A percentile compares a stretch with the other conserved stretches of the same genome.
Evolutionary conservation across 805 yeast genomes (phyloP).

Genomic region (Saturnispora bothae): DNA sequence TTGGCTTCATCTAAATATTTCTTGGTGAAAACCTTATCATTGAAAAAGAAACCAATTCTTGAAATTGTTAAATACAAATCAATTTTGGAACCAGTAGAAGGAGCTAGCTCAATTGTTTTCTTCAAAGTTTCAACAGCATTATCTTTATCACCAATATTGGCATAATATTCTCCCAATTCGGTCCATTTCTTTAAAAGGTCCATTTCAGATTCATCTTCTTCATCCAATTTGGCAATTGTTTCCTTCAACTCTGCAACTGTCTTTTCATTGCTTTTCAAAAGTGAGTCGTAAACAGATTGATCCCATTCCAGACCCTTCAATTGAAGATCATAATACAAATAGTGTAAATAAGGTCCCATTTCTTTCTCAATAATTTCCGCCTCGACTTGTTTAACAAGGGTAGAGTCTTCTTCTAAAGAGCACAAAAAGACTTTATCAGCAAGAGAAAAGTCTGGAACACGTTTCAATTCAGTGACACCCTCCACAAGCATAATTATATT

Average conservation of each 20-base stretch:
- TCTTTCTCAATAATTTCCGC: constrained; percentile 46
- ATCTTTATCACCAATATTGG: constrained; percentile 69
- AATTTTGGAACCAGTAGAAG: constrained; percentile 82
- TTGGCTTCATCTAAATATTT: constrained; percentile 67
- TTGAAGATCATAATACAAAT: constrained; percentile 41
- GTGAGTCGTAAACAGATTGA: constrained; percentile 38
- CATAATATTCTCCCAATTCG: constrained; percentile 79
- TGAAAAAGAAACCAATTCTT: constrained; percentile 82
- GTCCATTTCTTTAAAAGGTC: constrained; percentile 70
- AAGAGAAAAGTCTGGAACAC: constrained; percentile 71
- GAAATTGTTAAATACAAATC: constrained; percentile 75
- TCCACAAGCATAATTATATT: constrained; percentile 6
- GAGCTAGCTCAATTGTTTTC: constrained; percentile 68
- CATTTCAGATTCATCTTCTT: constrained; percentile 77
- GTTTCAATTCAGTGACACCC: constrained; percentile 26
- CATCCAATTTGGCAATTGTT: constrained; percentile 42
- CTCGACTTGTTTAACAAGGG: constrained; percentile 38
- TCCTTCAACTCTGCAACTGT: constrained; percentile 44
- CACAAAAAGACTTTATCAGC: constrained; percentile 73
- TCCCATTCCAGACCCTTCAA: constrained; percentile 45
- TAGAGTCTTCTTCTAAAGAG: constrained; percentile 12
- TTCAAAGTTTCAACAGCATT: constrained; percentile 59
- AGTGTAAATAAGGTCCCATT: constrained; percentile 76
- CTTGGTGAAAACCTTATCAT: constrained; percentile 60
- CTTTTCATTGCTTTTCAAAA: constrained; percentile 44